Conservation (phyloP, 176 grass and related monocot species). For the Guadua angustifolia region DNA sequence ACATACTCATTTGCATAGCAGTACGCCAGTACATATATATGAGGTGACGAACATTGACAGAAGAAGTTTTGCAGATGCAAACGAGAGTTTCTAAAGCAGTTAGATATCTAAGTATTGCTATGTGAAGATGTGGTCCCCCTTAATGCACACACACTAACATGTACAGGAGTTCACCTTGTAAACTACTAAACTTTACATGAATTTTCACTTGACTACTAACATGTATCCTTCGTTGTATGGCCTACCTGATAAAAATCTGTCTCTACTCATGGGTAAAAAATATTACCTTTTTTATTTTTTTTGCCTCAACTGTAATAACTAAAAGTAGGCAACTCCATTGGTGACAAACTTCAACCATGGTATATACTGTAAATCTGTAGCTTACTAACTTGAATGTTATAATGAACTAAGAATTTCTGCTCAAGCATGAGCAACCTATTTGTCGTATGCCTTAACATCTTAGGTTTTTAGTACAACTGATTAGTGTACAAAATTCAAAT, state of each 20-base stretch:
- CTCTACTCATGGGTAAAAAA: neutral
- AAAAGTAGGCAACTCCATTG: conserved; percentile 14
- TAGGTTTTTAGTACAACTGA: conserved; percentile 21
- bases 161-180: neutral
- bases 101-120: neutral
- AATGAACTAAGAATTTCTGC: neutral
- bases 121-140: neutral
- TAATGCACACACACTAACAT: neutral
- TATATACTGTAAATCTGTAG: neutral
- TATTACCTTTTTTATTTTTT: neutral
- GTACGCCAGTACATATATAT: neutral
- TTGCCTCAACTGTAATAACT: neutral
- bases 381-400: conserved; percentile 15
- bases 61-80: neutral
- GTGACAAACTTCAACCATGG: conserved; percentile 3
- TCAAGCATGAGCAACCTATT: conserved; percentile 12
- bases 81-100: neutral
- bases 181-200: neutral
- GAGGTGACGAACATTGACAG: neutral
- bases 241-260: neutral
- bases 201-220: neutral
- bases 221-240: neutral
- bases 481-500: neutral
- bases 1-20: neutral
- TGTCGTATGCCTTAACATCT: conserved; percentile 3